Percentiles rank a stretch among this genome's conserved stretches.
phyloP scores from a whole-genome alignment of 2,329 filamentous ascomycete species.

The Microsporum ferrugineum region DNA sequence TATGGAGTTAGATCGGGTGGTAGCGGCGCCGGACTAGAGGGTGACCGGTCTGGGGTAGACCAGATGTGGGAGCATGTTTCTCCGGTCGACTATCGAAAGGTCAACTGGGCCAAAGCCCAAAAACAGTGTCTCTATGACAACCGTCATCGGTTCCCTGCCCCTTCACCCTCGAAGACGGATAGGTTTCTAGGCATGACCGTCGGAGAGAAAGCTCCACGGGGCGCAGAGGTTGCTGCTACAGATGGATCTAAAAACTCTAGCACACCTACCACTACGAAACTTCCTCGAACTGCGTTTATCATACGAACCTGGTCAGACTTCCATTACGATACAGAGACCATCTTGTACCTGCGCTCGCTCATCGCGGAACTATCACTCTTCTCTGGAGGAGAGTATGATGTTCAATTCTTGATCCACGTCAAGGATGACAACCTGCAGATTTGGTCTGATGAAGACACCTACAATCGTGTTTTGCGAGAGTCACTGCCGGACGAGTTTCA shows the following conservation, averaged over 20 bases:
- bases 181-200: constrained; percentile 20
- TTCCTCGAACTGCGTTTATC: constrained; percentile 58
- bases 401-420: constrained; percentile 78
- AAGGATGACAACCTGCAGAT: constrained; percentile 68
- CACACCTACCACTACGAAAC: constrained; percentile 12
- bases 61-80: constrained; percentile 60
- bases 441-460: constrained; percentile 66
- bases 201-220: neutral
- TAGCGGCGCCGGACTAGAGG: constrained; percentile 71
- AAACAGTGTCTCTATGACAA: constrained; percentile 63
- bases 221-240: neutral
- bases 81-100: constrained; percentile 63
- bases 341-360: constrained; percentile 71
- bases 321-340: constrained; percentile 62
- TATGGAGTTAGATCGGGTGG: constrained; percentile 71
- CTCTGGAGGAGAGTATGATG: constrained; percentile 68
- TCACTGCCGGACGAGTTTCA: constrained; percentile 71
- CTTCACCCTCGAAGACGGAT: constrained; percentile 28
- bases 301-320: constrained; percentile 73
- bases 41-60: constrained; percentile 70
- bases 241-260: constrained; percentile 12
- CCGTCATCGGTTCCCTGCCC: constrained; percentile 50
- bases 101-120: constrained; percentile 72
- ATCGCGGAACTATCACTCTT: constrained; percentile 65
- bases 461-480: constrained; percentile 59